phyloP scores from a whole-genome alignment of 2,329 filamentous ascomycete species.

The Fusarium palustre region DNA sequence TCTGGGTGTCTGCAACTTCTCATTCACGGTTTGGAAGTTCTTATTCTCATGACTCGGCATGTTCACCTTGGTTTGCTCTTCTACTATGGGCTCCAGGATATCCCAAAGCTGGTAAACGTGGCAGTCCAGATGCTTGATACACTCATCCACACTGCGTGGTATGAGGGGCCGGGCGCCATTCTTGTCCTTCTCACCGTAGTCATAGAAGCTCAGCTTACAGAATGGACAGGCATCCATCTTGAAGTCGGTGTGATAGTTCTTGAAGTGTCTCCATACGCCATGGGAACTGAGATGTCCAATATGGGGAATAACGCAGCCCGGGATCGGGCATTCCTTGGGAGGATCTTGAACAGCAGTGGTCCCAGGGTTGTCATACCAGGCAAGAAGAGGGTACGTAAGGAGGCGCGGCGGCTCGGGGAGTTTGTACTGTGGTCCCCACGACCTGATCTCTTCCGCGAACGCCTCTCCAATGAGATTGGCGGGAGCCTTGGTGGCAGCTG shows the following conservation, averaged over 20 bases:
- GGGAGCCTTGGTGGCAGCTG: background rate
- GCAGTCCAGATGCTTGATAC: constrained; percentile 41
- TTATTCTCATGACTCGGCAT: background rate
- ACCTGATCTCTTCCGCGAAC: background rate
- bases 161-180: background rate
- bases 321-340: constrained; percentile 9
- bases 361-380: constrained; percentile 34
- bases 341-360: constrained; percentile 9
- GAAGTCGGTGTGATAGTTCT: background rate
- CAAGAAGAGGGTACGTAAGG: constrained; percentile 15
- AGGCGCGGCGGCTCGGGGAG: constrained; percentile 14
- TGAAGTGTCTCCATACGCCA: constrained; percentile 30
- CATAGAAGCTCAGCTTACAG: constrained; percentile 25
- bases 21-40: background rate
- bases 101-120: constrained; percentile 41
- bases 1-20: background rate
- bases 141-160: background rate
- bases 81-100: background rate
- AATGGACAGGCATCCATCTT: constrained; percentile 27
- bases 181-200: background rate
- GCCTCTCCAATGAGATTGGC: background rate
- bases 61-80: background rate
- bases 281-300: constrained; percentile 14
- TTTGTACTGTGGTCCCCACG: background rate
- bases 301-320: background rate